Evolutionary conservation across 441 rosid genomes (phyloP), one percentile per base, ranked within the genome.

Genomic region (Monsonia emarginata): DNA sequence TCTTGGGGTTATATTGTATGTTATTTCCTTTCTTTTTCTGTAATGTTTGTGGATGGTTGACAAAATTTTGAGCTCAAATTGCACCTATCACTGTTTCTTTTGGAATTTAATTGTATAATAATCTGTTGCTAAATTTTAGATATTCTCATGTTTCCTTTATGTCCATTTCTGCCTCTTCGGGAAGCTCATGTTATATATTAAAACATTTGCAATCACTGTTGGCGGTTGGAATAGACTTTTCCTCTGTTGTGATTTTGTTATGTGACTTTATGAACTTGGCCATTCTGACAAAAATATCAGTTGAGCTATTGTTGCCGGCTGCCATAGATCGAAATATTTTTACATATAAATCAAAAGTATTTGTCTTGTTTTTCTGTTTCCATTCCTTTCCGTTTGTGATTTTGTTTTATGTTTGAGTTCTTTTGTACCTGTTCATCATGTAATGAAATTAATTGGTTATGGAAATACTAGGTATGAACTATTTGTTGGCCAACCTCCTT

Each of bases 1-100:
- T 42, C 97, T 94, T 73, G 99, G 99, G 67, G 97, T 94, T 74
- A 94, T 94, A 84, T 70, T 94, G 97, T 94, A 89, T 9, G 90
- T 78, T 63, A 56, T 16, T 60, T 61, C 59, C 50, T 46, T 44
- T 71, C n/a, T n/a, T 31, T 52, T 52, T 62, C 38, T 34, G 7
- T 13, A 22, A 25, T 42, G 1, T 2, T 27, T 32, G 8, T 32
- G 44, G 5, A 6, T 19, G 42, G 34, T 32, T 62, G 26, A 34
- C 54, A 60, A n/a, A 54, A 34, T 30, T 24, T 61, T 56, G 16
- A 18, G 22, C 69, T 19, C n/a, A 4, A 50, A 50, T 50, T 19
- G 57, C 57, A 50, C 19, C 6, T 50, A 11, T n/a, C 57, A 50
- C 25, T 19, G 13, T 42, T 42, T 42, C 25, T 50, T 21, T 21